These are phyloP conservation scores for Apium graveolens DNA, from an alignment of 129 eudicot genomes.

Conservation along the genomic window DNA sequence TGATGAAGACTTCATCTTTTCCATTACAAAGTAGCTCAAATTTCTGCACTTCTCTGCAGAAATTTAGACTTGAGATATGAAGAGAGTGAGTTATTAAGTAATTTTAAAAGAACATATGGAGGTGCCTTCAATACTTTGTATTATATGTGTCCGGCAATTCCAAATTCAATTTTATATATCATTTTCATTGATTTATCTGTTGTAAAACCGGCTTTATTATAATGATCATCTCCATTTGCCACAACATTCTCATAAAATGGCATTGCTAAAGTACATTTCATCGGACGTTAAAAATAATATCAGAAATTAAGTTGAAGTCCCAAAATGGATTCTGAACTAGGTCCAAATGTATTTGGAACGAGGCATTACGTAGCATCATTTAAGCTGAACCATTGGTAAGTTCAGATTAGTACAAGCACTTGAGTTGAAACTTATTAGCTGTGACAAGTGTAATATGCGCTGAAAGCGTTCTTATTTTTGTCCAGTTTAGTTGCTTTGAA, in stretches of 20 bases:
- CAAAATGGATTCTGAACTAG: neutral
- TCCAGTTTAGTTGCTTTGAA: neutral
- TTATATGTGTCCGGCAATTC: neutral
- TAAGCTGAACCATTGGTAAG: neutral
- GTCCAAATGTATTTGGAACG: neutral
- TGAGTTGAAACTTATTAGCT: neutral
- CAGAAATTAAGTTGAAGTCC: neutral
- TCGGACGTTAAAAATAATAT: neutral
- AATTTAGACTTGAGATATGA: neutral
- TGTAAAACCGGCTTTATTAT: neutral
- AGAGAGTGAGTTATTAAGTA: neutral
- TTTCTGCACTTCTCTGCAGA: neutral
- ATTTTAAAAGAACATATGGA: neutral
- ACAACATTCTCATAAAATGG: neutral
- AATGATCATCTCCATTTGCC: neutral
- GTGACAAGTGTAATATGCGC: neutral
- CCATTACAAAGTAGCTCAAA: conserved; percentile 4
- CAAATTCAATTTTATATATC: neutral
- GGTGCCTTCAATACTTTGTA: neutral
- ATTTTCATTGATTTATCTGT: neutral
- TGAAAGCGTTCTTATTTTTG: neutral
- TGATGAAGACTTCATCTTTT: conserved; percentile 35
- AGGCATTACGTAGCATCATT: neutral
- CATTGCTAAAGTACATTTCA: neutral
- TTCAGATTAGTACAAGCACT: neutral